phyloP scores from a whole-genome alignment of 2,329 filamentous ascomycete species.

The Chalaropsis ovoidea region DNA sequence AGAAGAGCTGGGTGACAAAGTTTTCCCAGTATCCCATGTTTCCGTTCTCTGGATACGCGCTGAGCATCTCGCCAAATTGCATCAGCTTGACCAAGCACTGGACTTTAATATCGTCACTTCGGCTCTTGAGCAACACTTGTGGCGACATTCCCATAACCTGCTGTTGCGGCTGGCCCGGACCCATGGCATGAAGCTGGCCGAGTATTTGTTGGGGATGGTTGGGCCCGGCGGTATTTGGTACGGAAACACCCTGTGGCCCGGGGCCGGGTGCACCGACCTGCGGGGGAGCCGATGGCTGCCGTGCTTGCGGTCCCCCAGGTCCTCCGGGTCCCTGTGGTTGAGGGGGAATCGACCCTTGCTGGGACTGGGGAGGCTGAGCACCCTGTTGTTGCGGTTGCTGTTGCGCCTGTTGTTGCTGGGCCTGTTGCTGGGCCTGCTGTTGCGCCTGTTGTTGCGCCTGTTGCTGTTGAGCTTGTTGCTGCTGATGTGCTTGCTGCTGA shows the following conservation, averaged over 20 bases:
- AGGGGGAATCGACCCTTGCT: conserved; percentile 32
- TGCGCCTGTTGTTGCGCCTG: conserved; percentile 34
- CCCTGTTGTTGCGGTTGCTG: conserved; percentile 25
- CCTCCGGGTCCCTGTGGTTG: conserved; percentile 20
- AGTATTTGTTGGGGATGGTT: conserved; percentile 17
- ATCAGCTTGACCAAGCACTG: conserved; percentile 50
- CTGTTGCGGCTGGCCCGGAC: conserved; percentile 33
- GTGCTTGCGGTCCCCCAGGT: conserved; percentile 7
- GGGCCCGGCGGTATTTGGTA: conserved; percentile 13
- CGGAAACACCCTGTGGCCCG: background rate
- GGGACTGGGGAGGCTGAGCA: conserved; percentile 23
- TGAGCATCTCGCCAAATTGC: conserved; percentile 54
- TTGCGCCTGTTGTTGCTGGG: conserved; percentile 30
- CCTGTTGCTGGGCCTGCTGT: conserved; percentile 33
- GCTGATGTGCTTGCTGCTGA: conserved; percentile 33
- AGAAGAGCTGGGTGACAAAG: conserved; percentile 76
- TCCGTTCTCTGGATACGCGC: conserved; percentile 49
- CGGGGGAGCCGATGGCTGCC: conserved; percentile 19
- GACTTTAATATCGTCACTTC: conserved; percentile 41
- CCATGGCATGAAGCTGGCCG: conserved; percentile 10
- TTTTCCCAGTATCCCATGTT: conserved; percentile 67
- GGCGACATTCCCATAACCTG: conserved; percentile 31
- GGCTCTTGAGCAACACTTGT: conserved; percentile 14
- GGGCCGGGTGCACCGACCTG: conserved; percentile 21
- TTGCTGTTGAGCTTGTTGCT: conserved; percentile 33